Evolutionary conservation across 1,284 basidiomycete species (phyloP), one percentile per base, ranked within the genome.

Genomic region (Cryptococcus jaspeensis): DNA sequence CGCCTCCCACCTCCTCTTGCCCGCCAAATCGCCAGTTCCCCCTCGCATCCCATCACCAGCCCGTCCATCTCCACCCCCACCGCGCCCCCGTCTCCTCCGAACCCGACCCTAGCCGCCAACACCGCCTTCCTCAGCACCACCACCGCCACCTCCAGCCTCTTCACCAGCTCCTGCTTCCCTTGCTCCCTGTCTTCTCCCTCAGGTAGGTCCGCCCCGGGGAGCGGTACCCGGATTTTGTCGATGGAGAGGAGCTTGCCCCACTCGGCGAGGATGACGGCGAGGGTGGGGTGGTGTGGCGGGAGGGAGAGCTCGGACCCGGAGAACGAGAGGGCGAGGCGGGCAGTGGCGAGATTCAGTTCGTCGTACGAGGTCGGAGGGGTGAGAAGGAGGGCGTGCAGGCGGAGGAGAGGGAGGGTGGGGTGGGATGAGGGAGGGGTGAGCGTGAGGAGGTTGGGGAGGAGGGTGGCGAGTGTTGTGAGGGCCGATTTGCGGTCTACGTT

Each of bases 241-340:
- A 50, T 20, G 1, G 39, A 47, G 70, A 92, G 80, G 3, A 93
- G 77, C 73, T 92, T 92, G 0, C 89, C 91, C 16, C 91, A 79
- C 69, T 93, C 90, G 1, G 87, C 85, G 6, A 88, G 78, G 5
- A 88, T 84, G 38, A 96, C 76, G 0, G 84, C 90, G 5, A 89
- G 82, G 0, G 87, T 83, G 0, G 93, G 92, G 73, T 96, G 92
- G 3, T 88, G 88, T 15, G 80, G 73, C 0, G 81, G 73, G 23
- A 90, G 82, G 4, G 28, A 20, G 11, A 28, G 20, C 75, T 74
- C 16, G 87, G 76, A 64, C 0, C 86, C 91, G 1, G 81, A 79
- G n/a, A 80, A 80, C 4, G 84, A 80, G 48, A 81, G 81, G 9
- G 81, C 81, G 0, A 86, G 82, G 5, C 80, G 80, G n/a, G 82